Evolutionary conservation across 345 rosid genomes (phyloP).

Genomic region (Excoecaria cochinchinensis): DNA sequence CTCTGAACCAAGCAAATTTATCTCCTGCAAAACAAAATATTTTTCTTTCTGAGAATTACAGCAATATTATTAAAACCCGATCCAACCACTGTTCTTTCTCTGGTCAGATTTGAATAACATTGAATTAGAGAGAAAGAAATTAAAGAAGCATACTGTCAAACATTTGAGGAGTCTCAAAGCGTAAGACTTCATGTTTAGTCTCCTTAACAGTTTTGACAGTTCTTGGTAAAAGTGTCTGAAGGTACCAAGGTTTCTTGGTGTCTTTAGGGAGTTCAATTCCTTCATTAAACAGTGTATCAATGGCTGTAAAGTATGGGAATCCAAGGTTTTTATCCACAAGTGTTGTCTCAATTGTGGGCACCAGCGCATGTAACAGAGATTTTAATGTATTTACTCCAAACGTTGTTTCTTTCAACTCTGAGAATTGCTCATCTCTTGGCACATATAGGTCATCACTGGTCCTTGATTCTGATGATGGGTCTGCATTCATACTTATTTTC

Average conservation of each 20-base stretch:
- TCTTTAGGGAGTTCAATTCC: conserved; percentile 15
- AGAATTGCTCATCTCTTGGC: conserved; percentile 38
- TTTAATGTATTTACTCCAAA: conserved; percentile 18
- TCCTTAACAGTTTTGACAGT: conserved; percentile 7
- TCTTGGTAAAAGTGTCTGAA: conserved; percentile 3
- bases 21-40: conserved; percentile 10
- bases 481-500: conserved; percentile 14
- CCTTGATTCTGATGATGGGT: conserved; percentile 31
- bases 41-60: not conserved
- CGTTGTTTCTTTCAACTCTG: conserved; percentile 18
- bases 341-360: conserved; percentile 7
- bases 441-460: conserved; percentile 23
- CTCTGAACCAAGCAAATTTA: conserved; percentile 34
- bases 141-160: conserved; percentile 7
- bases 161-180: conserved; percentile 17
- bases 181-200: not conserved
- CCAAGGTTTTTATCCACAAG: conserved; percentile 3
- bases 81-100: no score
- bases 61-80: no score
- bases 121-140: no score
- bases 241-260: not conserved
- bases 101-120: no score
- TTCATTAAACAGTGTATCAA: conserved; percentile 15
- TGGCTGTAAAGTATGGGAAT: conserved; percentile 17
- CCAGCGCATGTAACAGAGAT: conserved; percentile 15